Conservation (phyloP, 2,329 filamentous ascomycete genomes). For the Myotisia sp. region DNA sequence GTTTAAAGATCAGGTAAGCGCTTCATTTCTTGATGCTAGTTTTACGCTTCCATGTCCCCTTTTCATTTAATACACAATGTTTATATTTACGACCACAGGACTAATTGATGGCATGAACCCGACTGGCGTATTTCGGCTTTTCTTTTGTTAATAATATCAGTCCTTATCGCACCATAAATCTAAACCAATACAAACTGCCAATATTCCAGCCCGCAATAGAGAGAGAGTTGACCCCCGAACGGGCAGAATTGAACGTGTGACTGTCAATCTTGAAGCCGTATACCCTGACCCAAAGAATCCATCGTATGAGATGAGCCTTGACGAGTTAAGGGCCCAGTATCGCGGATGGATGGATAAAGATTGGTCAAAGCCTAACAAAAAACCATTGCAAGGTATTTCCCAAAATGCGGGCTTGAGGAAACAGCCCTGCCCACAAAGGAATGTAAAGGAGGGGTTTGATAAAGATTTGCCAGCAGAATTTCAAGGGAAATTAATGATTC, state of each 20-base stretch:
- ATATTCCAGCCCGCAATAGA: constrained; percentile 60
- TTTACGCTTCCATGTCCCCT: constrained; percentile 19
- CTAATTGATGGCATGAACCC: constrained; percentile 56
- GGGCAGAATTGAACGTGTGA: constrained; percentile 72
- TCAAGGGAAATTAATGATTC: constrained; percentile 20
- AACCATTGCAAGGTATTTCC: constrained; percentile 44
- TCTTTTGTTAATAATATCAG: constrained; percentile 38
- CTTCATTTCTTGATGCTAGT: constrained; percentile 21
- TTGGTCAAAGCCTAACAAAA: constrained; percentile 32
- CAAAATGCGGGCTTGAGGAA: constrained; percentile 18
- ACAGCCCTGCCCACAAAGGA: constrained; percentile 12
- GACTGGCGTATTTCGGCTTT: constrained; percentile 18
- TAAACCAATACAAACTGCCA: constrained; percentile 32
- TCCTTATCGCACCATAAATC: constrained; percentile 25
- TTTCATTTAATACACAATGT: constrained; percentile 27
- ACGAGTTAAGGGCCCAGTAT: constrained; percentile 70
- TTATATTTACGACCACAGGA: constrained; percentile 84
- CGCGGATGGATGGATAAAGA: constrained; percentile 51
- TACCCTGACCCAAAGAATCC: constrained; percentile 64
- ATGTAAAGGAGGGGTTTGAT: constrained; percentile 13
- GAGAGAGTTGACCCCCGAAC: constrained; percentile 69
- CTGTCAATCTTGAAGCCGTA: constrained; percentile 69
- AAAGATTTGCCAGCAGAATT: constrained; percentile 19
- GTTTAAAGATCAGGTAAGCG: constrained; percentile 91
- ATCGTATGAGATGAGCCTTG: constrained; percentile 70